phyloP scores from a whole-genome alignment of 108 stramenopile genomes.

The Discostella stelligeroides region DNA sequence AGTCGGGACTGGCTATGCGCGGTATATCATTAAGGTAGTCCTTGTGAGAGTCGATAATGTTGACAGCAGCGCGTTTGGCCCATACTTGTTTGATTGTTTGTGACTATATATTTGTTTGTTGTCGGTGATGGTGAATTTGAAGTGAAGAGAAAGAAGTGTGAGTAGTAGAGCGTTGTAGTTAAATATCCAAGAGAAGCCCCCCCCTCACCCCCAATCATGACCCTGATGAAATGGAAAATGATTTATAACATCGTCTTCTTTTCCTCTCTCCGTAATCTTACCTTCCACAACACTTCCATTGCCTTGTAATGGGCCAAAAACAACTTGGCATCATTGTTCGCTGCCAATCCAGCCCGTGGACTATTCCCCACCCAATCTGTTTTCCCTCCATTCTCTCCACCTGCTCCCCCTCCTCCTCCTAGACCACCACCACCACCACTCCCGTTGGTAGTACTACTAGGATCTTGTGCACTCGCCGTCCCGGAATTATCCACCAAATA shows the following conservation, averaged over 20 bases:
- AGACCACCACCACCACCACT: conserved; percentile 21
- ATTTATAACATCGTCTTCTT: no score
- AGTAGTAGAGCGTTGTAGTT: neutral
- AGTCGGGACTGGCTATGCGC: conserved; percentile 78
- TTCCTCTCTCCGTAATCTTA: no score
- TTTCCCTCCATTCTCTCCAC: conserved; percentile 23
- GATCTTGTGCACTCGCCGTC: conserved; percentile 28
- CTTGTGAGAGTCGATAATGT: conserved; percentile 88
- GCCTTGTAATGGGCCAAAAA: conserved; percentile 79
- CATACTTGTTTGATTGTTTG: conserved; percentile 62
- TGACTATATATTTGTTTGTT: conserved; percentile 41
- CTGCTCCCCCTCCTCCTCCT: no score
- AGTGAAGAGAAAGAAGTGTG: neutral
- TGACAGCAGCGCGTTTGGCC: conserved; percentile 76
- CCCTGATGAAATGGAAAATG: no score
- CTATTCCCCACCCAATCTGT: conserved; percentile 89
- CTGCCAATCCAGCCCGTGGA: conserved; percentile 76
- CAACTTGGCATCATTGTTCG: conserved; percentile 84
- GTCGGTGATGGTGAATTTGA: conserved; percentile 16
- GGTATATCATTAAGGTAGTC: conserved; percentile 82
- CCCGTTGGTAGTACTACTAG: neutral
- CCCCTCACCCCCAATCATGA: no score
- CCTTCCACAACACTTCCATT: conserved; percentile 85
- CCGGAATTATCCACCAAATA: conserved; percentile 76
- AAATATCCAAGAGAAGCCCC: neutral